Percentiles rank a stretch among this genome's conserved stretches.
Conservation (phyloP, 176 grass and related monocot genomes). For the Sorghum bicolor region Sorghum_bicolor_NCBIv3 NC_012876.2:2492001-2492500, state of each 20-base stretch:
- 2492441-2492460: too few relatives aligned
- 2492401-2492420: neutral
- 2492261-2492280: conserved; percentile 16
- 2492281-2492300: conserved; percentile 4
- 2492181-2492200: neutral
- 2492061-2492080: neutral
- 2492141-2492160: neutral
- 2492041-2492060: neutral
- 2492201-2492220: neutral
- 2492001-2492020: neutral
- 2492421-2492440: too few relatives aligned
- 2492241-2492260: neutral
- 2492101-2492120: neutral
- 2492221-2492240: conserved; percentile 20
- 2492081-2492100: neutral
- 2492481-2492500: too few relatives aligned
- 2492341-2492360: neutral
- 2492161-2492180: neutral
- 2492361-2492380: neutral
- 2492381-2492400: neutral
- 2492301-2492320: conserved; percentile 24
- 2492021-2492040: neutral
- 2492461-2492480: too few relatives aligned
- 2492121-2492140: neutral
- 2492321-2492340: conserved; percentile 1